These are phyloP conservation scores for Torulaspora gathmanii DNA, from an alignment of 805 yeast species.

Conservation along the genomic window DNA sequence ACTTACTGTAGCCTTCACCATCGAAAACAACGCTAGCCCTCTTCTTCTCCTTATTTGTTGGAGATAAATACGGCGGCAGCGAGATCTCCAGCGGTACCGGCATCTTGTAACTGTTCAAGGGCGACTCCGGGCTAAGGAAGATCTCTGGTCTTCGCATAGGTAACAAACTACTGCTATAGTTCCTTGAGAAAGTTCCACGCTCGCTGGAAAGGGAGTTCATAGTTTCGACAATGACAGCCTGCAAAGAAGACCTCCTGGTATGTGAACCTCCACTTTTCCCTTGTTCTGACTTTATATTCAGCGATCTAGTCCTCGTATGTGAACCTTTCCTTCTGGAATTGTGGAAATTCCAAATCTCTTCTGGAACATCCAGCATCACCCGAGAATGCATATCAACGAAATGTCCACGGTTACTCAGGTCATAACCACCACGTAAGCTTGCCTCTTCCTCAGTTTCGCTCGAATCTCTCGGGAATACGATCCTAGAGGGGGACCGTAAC, in stretches of 20 bases:
- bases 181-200: neutral
- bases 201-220: slow-evolving; percentile 13
- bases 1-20: slow-evolving; percentile 37
- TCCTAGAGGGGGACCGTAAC: slow-evolving; percentile 27
- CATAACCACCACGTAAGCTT: neutral
- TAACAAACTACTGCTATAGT: slow-evolving; percentile 11
- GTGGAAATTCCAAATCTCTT: slow-evolving; percentile 32
- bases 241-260: slow-evolving; percentile 21
- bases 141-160: slow-evolving; percentile 19
- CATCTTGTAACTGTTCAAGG: slow-evolving; percentile 33
- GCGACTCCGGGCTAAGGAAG: slow-evolving; percentile 37
- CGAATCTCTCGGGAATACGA: slow-evolving; percentile 28
- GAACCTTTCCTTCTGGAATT: slow-evolving; percentile 8
- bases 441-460: neutral
- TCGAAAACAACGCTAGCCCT: slow-evolving; percentile 36
- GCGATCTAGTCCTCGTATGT: slow-evolving; percentile 8
- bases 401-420: slow-evolving; percentile 14
- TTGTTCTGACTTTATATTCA: neutral
- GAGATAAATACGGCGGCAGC: slow-evolving; percentile 39
- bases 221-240: slow-evolving; percentile 30
- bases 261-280: neutral
- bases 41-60: slow-evolving; percentile 28
- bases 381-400: slow-evolving; percentile 29
- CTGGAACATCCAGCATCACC: slow-evolving; percentile 31
- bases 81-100: slow-evolving; percentile 39